These are phyloP conservation scores for Microcera coccophila DNA, from an alignment of 2,329 filamentous ascomycete genomes.

Conservation along the genomic window DNA sequence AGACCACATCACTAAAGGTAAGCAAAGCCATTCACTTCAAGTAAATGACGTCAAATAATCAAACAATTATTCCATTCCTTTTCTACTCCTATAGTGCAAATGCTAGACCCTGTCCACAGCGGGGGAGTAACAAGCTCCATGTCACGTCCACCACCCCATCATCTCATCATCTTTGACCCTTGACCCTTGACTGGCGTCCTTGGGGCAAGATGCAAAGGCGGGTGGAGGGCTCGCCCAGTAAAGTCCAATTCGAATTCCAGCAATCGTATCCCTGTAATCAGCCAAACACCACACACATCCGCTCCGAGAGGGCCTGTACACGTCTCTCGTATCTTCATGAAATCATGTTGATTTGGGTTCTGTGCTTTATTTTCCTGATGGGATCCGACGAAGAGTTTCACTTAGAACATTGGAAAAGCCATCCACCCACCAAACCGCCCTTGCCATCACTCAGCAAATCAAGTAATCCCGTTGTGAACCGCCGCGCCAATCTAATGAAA, in stretches of 20 bases:
- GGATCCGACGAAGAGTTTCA: slow-evolving; percentile 32
- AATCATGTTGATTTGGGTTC: slow-evolving; percentile 29
- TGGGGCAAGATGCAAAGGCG: slow-evolving; percentile 3
- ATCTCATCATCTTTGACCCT: slow-evolving; percentile 16
- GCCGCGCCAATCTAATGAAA: slow-evolving; percentile 54
- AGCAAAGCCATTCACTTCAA: too few relatives aligned
- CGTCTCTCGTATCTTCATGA: slow-evolving; percentile 9
- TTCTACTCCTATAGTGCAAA: slow-evolving; percentile 36
- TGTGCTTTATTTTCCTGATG: slow-evolving; percentile 36
- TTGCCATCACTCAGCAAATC: slow-evolving; percentile 46
- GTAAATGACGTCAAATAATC: slow-evolving; percentile 11
- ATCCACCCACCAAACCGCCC: slow-evolving; percentile 37
- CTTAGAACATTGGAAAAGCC: slow-evolving; percentile 36
- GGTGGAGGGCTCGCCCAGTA: background rate
- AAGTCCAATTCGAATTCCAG: slow-evolving; percentile 2
- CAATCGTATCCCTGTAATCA: slow-evolving; percentile 1
- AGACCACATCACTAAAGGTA: too few relatives aligned
- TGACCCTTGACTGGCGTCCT: slow-evolving; percentile 28
- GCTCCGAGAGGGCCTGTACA: background rate
- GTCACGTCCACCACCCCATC: slow-evolving; percentile 25
- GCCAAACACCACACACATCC: slow-evolving; percentile 14
- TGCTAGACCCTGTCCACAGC: slow-evolving; percentile 31
- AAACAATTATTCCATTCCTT: slow-evolving; percentile 34
- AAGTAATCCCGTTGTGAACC: slow-evolving; percentile 49
- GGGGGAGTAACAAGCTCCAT: slow-evolving; percentile 27